Conservation (phyloP, 2,329 filamentous ascomycete genomes). For the Colletotrichum destructivum region DNA sequence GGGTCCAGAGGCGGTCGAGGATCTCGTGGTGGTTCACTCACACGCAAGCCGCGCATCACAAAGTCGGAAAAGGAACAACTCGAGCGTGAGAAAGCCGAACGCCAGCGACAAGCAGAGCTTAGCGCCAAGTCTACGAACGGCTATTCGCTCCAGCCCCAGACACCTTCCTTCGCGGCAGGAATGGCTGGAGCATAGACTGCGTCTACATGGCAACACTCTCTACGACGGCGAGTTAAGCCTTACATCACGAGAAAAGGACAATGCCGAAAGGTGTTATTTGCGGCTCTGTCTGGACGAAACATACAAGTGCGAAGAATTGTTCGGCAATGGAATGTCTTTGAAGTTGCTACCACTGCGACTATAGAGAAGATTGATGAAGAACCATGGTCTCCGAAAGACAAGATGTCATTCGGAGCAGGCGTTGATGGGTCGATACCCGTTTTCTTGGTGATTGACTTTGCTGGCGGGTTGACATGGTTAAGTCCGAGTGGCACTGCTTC, state of each 20-base stretch:
- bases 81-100: conserved; percentile 85
- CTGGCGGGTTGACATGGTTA: conserved; percentile 30
- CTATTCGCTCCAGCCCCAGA: conserved; percentile 54
- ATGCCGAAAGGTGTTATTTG: neutral
- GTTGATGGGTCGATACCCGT: conserved; percentile 32
- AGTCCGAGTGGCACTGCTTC: conserved; percentile 23
- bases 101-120: conserved; percentile 68
- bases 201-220: no score
- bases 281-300: neutral
- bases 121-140: conserved; percentile 55
- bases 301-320: conserved; percentile 2
- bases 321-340: neutral
- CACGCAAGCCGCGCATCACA: conserved; percentile 86
- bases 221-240: neutral
- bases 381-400: conserved; percentile 7
- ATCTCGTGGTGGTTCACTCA: conserved; percentile 81
- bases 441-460: conserved; percentile 32
- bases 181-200: conserved; percentile 42
- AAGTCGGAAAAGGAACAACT: conserved; percentile 88
- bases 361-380: conserved; percentile 9
- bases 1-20: conserved; percentile 80
- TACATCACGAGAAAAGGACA: neutral
- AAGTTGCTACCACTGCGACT: conserved; percentile 16
- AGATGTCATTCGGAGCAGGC: conserved; percentile 22
- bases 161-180: conserved; percentile 42